These are phyloP conservation scores for Amauroascus niger DNA, from an alignment of 2,329 filamentous ascomycete genomes.

Conservation along the genomic window DNA sequence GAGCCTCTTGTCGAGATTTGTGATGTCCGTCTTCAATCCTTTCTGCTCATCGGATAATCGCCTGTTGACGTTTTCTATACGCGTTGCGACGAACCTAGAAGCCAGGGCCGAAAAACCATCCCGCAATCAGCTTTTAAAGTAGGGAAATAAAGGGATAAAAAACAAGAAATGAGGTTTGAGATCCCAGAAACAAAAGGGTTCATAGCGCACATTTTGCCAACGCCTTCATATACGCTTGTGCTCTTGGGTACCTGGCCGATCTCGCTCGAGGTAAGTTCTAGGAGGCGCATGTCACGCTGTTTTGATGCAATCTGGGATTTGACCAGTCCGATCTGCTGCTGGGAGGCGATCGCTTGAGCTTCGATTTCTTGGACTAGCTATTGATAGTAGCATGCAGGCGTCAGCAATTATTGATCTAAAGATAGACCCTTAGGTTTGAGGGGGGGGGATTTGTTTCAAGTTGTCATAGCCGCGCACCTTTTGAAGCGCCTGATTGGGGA, in stretches of 20 bases:
- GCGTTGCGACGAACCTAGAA: conserved; percentile 77
- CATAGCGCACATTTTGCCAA: conserved; percentile 79
- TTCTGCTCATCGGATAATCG: conserved; percentile 67
- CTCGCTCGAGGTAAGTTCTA: conserved; percentile 78
- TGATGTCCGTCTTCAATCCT: conserved; percentile 65
- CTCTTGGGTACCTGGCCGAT: conserved; percentile 63
- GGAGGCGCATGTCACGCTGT: conserved; percentile 77
- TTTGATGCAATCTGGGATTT: conserved; percentile 75
- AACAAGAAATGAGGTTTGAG: background rate
- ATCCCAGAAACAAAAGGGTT: background rate
- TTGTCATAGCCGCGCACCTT: conserved; percentile 51
- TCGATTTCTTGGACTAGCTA: conserved; percentile 92
- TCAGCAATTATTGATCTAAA: background rate
- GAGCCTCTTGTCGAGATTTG: conserved; percentile 75
- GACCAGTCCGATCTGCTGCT: conserved; percentile 84
- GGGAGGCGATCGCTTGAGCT: conserved; percentile 72
- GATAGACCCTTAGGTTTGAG: background rate
- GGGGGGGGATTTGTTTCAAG: background rate
- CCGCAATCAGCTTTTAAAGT: background rate
- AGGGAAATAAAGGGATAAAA: no score
- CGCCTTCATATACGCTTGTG: conserved; percentile 82
- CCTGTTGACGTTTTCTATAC: conserved; percentile 61
- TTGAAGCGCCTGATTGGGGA: conserved; percentile 85
- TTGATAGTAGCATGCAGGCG: conserved; percentile 13
- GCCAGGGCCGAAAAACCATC: no score